Conservation (phyloP, 352 stramenopile species). For the Pythium aristosporum region DNA sequence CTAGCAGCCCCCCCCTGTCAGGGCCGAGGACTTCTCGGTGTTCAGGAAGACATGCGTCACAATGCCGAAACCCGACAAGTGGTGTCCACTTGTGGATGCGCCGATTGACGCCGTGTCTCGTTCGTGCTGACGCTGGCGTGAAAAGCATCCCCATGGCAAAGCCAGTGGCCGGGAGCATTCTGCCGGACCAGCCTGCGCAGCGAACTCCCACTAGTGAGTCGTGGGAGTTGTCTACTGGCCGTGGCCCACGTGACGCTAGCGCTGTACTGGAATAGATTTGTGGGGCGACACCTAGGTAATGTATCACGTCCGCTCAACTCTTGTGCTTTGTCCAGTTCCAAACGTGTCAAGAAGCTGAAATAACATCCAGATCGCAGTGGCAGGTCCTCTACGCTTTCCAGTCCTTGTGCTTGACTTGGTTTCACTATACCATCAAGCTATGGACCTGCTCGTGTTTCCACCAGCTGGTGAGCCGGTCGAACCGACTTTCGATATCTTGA, state of each 20-base stretch:
- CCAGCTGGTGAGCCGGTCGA: constrained; percentile 1
- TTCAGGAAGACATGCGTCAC: too few species aligned
- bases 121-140: too few species aligned
- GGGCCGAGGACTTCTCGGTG: too few species aligned
- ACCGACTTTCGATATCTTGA: constrained; percentile 18
- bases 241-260: not conserved
- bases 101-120: too few species aligned
- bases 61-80: too few species aligned
- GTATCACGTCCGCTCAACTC: too few species aligned
- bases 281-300: not conserved
- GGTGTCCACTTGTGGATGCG: too few species aligned
- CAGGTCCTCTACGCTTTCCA: constrained; percentile 15
- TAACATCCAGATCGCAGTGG: not conserved
- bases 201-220: not conserved
- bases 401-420: constrained; percentile 6
- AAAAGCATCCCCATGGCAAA: not conserved
- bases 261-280: not conserved
- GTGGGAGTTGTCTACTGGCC: too few species aligned
- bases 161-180: not conserved
- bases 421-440: constrained; percentile 13
- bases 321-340: not conserved
- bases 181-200: not conserved
- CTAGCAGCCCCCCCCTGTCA: too few species aligned
- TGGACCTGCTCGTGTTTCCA: constrained; percentile 7
- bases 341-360: not conserved